Percentiles rank a stretch among this genome's conserved stretches.
Conservation (phyloP, 2,329 filamentous ascomycete species). For the Aspergillus sp. region DNA sequence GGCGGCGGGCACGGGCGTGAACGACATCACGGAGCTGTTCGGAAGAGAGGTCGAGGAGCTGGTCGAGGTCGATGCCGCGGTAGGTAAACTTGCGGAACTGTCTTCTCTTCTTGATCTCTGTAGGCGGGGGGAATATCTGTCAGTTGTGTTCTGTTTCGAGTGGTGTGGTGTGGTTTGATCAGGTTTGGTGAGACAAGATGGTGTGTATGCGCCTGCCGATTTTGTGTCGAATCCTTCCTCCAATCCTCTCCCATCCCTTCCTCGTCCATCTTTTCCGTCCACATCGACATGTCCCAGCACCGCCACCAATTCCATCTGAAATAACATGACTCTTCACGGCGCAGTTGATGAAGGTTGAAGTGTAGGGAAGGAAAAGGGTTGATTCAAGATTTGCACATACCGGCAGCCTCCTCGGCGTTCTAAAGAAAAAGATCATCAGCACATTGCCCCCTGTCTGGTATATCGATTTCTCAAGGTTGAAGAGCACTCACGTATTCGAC, state of each 20-base stretch:
- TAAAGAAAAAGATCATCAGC: slow-evolving; percentile 50
- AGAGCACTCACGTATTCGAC: slow-evolving; percentile 75
- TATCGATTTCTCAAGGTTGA: background rate
- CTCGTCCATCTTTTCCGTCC: slow-evolving; percentile 21
- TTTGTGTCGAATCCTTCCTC: slow-evolving; percentile 3
- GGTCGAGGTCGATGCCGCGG: slow-evolving; percentile 98
- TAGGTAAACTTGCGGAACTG: slow-evolving; percentile 99
- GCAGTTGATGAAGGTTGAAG: slow-evolving; percentile 10
- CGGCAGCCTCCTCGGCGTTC: slow-evolving; percentile 96
- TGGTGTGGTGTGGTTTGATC: slow-evolving; percentile 20
- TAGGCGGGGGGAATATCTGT: slow-evolving; percentile 35
- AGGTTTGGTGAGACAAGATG: slow-evolving; percentile 1
- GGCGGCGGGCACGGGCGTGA: slow-evolving; percentile 95
- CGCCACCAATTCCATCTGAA: slow-evolving; percentile 3
- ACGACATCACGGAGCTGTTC: slow-evolving; percentile 99
- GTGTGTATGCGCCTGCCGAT: background rate
- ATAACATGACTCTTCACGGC: slow-evolving; percentile 3
- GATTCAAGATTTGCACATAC: slow-evolving; percentile 52
- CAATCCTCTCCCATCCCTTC: background rate
- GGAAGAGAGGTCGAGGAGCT: slow-evolving; percentile 98
- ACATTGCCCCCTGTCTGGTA: slow-evolving; percentile 12
- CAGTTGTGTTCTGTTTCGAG: slow-evolving; percentile 31
- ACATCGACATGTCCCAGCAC: slow-evolving; percentile 20
- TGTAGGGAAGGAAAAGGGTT: slow-evolving; percentile 21
- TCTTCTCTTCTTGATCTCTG: slow-evolving; percentile 99